These are phyloP conservation scores for Salicornia ramosissima DNA, from an alignment of 148 eudicot species.

Conservation along the genomic window DNA sequence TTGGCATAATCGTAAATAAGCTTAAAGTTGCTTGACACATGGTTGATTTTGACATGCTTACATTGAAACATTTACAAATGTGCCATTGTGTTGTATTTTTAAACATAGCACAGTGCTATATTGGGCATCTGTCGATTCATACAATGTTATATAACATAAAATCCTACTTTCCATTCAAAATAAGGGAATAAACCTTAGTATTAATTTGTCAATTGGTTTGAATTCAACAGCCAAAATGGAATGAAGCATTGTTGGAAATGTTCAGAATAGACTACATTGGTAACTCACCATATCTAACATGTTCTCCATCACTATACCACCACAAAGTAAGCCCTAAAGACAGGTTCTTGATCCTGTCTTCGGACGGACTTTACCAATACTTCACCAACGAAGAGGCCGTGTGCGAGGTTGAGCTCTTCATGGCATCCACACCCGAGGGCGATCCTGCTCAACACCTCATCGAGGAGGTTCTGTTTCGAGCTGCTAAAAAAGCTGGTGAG, in stretches of 20 bases:
- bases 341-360: conserved; percentile 72
- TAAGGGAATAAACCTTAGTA: background rate
- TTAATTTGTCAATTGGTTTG: background rate
- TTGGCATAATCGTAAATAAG: no score
- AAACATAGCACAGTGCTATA: no score
- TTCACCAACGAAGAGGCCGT: conserved; percentile 82
- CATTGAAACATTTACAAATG: no score
- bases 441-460: conserved; percentile 93
- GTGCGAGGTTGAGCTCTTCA: conserved; percentile 64
- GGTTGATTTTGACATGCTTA: no score
- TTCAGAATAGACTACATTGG: conserved; percentile 76
- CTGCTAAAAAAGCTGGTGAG: conserved; percentile 83
- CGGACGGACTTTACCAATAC: conserved; percentile 92
- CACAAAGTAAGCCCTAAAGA: conserved; percentile 62
- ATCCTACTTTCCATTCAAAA: background rate
- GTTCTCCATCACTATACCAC: conserved; percentile 60
- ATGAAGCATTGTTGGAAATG: conserved; percentile 65
- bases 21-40: no score
- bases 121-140: no score
- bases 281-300: conserved; percentile 60
- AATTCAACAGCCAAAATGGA: conserved; percentile 75
- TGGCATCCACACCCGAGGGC: conserved; percentile 67
- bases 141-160: no score
- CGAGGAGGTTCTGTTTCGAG: conserved; percentile 77
- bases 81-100: no score